phyloP scores from a whole-genome alignment of 2,329 filamentous ascomycete species.

The Alternaria ventricosa region DNA sequence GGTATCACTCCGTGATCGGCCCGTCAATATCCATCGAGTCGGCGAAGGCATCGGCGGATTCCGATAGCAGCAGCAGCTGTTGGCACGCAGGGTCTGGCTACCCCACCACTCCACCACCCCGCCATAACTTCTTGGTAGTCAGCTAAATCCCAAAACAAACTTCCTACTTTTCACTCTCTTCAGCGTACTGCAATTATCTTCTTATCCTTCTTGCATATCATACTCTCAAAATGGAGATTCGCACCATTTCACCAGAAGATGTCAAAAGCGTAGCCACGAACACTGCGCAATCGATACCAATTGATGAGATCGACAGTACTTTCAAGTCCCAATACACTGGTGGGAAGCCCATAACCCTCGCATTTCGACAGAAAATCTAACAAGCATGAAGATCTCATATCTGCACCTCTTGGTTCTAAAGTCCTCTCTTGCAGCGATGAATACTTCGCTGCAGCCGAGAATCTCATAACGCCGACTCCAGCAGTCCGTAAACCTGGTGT shows the following conservation, averaged over 20 bases:
- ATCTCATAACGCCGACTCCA: slow-evolving; percentile 64
- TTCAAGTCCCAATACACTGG: slow-evolving; percentile 63
- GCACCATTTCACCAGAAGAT: slow-evolving; percentile 38
- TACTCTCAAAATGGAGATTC: slow-evolving; percentile 40
- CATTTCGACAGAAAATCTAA: background rate
- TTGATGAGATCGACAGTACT: slow-evolving; percentile 59
- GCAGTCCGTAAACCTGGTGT: slow-evolving; percentile 64
- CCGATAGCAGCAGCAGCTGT: slow-evolving; percentile 12
- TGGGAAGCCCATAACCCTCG: slow-evolving; percentile 16
- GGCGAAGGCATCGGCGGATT: slow-evolving; percentile 16
- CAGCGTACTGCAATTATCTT: background rate
- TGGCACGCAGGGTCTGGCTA: slow-evolving; percentile 20
- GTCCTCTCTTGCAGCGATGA: slow-evolving; percentile 66
- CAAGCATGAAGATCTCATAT: slow-evolving; percentile 56
- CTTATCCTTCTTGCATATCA: background rate
- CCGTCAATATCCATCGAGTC: slow-evolving; percentile 14
- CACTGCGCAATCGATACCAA: slow-evolving; percentile 49
- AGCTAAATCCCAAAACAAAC: background rate
- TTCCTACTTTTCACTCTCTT: background rate
- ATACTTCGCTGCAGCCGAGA: slow-evolving; percentile 66
- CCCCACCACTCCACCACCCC: slow-evolving; percentile 20
- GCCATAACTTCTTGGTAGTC: slow-evolving; percentile 9
- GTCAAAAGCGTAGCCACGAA: slow-evolving; percentile 34
- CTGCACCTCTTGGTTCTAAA: slow-evolving; percentile 57
- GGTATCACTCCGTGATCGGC: slow-evolving; percentile 16